phyloP scores from a whole-genome alignment of 768 basidiomycete species.

The Hygrocybe coccinea region DNA sequence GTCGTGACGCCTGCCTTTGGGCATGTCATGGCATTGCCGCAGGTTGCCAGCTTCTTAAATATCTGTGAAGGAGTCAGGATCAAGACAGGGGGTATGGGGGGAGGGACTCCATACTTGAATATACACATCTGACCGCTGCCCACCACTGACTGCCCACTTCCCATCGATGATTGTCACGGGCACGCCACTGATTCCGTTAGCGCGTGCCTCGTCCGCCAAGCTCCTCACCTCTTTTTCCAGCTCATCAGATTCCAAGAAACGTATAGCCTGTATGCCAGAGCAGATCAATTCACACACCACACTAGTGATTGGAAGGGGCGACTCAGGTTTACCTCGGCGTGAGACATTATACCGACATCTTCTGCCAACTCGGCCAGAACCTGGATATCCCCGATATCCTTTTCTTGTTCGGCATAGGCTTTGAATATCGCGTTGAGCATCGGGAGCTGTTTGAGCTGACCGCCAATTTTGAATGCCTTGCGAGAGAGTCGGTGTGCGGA shows the following conservation, averaged over 20 bases:
- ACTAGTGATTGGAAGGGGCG: not conserved
- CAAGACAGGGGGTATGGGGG: conserved; percentile 7
- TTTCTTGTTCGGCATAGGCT: conserved; percentile 58
- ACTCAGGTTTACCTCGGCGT: conserved; percentile 46
- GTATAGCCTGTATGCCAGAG: conserved; percentile 43
- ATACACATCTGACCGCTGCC: conserved; percentile 67
- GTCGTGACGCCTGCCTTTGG: not conserved
- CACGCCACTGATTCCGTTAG: conserved; percentile 69
- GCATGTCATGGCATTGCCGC: not conserved
- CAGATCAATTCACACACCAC: not conserved
- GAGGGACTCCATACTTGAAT: conserved; percentile 45
- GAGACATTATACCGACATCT: conserved; percentile 50
- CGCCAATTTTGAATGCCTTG: conserved; percentile 61
- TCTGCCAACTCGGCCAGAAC: conserved; percentile 59
- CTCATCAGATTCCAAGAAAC: conserved; percentile 64
- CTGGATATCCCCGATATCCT: conserved; percentile 56
- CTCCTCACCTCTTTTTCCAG: conserved; percentile 57
- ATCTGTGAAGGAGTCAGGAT: conserved; percentile 25
- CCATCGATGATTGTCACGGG: conserved; percentile 76
- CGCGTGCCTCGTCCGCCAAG: conserved; percentile 57
- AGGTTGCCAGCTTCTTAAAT: conserved; percentile 28
- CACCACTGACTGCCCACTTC: conserved; percentile 73
- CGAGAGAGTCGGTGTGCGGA: conserved; percentile 66
- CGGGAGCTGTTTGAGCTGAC: conserved; percentile 54
- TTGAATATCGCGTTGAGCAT: conserved; percentile 58